Evolutionary conservation across 345 rosid species (phyloP).

Genomic region (Eucalyptus leucophloia): DNA sequence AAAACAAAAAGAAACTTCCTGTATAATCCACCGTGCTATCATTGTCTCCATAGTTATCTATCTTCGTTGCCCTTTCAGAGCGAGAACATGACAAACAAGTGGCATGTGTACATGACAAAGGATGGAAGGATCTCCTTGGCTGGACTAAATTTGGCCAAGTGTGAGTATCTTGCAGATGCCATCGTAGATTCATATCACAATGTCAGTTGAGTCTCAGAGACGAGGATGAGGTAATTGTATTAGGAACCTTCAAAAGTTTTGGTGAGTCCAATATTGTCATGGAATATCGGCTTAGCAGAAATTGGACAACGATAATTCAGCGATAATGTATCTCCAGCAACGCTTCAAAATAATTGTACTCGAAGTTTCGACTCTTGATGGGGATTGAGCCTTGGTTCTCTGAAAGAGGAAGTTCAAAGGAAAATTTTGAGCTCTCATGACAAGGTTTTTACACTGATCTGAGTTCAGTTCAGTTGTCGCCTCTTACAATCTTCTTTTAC

Average conservation of each 20-base stretch:
- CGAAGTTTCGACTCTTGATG: not conserved
- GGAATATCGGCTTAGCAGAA: not conserved
- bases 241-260: not conserved
- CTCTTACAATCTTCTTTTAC: not conserved
- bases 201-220: constrained; percentile 27
- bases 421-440: not conserved
- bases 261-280: not conserved
- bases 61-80: constrained; percentile 16
- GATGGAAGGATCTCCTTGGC: constrained; percentile 95
- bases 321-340: not conserved
- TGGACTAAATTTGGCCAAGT: constrained; percentile 83
- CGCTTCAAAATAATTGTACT: not conserved
- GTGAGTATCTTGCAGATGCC: constrained; percentile 88
- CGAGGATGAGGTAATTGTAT: not conserved
- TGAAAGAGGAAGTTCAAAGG: not conserved
- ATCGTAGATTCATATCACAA: constrained; percentile 76
- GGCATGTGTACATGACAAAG: constrained; percentile 95
- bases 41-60: not conserved
- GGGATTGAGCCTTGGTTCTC: not conserved
- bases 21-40: not conserved
- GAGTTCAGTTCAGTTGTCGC: not conserved
- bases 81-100: constrained; percentile 82
- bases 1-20: not conserved
- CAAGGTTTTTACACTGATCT: not conserved
- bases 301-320: not conserved